A percentile compares a stretch with the other conserved stretches of the same genome.
Conservation (phyloP, 2,329 filamentous ascomycete genomes). For the Cytospora schulzeri region DNA sequence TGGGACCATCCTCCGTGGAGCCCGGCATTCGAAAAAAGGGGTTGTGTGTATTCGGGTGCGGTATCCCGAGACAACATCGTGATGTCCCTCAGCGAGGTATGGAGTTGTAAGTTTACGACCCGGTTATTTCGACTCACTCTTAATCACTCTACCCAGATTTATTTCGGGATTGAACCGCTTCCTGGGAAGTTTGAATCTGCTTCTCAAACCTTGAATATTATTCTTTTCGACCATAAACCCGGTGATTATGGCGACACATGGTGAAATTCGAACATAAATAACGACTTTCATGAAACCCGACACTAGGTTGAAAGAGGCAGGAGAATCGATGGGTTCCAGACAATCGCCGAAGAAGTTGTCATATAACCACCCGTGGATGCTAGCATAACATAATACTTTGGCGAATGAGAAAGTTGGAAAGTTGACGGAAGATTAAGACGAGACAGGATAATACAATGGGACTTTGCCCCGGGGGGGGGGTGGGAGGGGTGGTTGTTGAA, state of each 20-base stretch:
- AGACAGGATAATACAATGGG: no score
- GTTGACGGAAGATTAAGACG: no score
- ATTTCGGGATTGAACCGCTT: background rate
- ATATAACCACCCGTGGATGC: background rate
- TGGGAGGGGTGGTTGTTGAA: no score
- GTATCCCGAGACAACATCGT: background rate
- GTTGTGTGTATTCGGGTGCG: background rate
- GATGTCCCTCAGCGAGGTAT: background rate
- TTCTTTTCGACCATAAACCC: background rate
- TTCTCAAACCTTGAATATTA: background rate
- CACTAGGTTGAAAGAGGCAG: slow-evolving; percentile 10
- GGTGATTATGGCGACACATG: background rate
- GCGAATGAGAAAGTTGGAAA: no score
- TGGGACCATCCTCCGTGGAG: background rate
- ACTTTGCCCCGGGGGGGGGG: no score
- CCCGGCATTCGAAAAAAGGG: background rate
- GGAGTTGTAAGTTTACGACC: background rate
- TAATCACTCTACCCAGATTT: background rate
- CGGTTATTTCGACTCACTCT: background rate
- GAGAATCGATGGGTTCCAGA: background rate
- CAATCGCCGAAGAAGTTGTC: background rate
- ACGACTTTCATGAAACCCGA: slow-evolving; percentile 2
- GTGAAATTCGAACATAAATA: background rate
- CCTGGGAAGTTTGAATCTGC: background rate
- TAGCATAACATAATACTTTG: no score